Evolutionary conservation across 225 moss, liverwort and hornwort species (phyloP).

Genomic region (Pseudisothecium myosuroides): DNA sequence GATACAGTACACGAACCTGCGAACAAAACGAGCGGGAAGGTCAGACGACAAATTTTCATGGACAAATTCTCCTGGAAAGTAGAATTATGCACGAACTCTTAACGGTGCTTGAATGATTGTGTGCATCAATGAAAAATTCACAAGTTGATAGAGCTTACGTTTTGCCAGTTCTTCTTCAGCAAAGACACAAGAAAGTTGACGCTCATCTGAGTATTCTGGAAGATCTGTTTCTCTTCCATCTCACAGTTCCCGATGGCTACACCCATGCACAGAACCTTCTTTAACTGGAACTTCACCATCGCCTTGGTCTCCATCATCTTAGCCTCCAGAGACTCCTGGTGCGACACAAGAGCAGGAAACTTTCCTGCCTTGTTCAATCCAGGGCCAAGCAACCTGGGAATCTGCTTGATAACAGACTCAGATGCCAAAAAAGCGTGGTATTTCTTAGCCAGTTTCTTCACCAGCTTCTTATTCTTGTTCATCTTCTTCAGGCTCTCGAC

Average conservation of each 20-base stretch:
- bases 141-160: not conserved
- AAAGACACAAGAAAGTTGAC: constrained; percentile 57
- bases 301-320: constrained; percentile 51
- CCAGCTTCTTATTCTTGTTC: constrained; percentile 57
- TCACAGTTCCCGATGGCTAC: constrained; percentile 46
- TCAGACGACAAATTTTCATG: not conserved
- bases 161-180: constrained; percentile 46
- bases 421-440: constrained; percentile 50
- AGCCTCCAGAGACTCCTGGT: constrained; percentile 48
- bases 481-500: constrained; percentile 50
- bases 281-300: constrained; percentile 57
- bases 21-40: not conserved
- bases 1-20: constrained; percentile 38
- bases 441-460: constrained; percentile 51
- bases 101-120: not conserved
- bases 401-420: constrained; percentile 47
- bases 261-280: constrained; percentile 58
- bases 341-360: constrained; percentile 46
- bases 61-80: not conserved
- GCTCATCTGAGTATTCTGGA: constrained; percentile 46
- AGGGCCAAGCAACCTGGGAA: constrained; percentile 25
- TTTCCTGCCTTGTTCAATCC: constrained; percentile 52
- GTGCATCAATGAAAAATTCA: not conserved
- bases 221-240: constrained; percentile 49
- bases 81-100: not conserved